Evolutionary conservation across 2,329 filamentous ascomycete genomes (phyloP), one percentile per base, ranked within the genome.

Genomic region (Sclerotinia sclerotiorum): DNA sequence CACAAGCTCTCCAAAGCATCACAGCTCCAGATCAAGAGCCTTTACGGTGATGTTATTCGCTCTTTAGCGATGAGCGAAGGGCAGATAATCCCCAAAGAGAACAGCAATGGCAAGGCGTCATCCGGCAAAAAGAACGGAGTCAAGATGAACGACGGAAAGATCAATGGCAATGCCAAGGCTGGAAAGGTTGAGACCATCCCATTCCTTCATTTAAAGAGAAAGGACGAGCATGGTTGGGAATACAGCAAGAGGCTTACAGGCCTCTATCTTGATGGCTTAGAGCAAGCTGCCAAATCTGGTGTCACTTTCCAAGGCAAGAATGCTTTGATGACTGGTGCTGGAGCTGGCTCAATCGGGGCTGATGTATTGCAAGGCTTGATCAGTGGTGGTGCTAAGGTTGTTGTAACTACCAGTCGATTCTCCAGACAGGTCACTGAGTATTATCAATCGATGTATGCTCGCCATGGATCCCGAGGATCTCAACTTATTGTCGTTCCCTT

Each of bases 231-330:
- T 77, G 94, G 94, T 70, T 99, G 95, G 95, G 94, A 98, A 78
- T 99, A 98, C 84, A 98, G 93, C 88, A 99, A 98, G 87, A 97
- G 96, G 84, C 87, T 99, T 69, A 98, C 95, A 32, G 91, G 92
- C 68, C 81, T 94, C 74, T 99, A 99, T 79, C 87, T 99, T 46
- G 93, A 97, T 78, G 93, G 93, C 71, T 82, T 99, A 44, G 94
- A 97, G 82, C 87, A 94, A 72, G 93, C 94, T 73, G 95, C 95
- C 72, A 91, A 89, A 76, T 85, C 88, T 68, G 95, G 95, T 79
- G 89, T 99, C 69, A 95, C 89, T 58, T 99, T 97, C 84, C 87
- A 93, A 78, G 93, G 91, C 82, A 98, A 97, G 85, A 92, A 98
- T 77, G 94, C 91, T 60, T 87, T 99, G 73, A 99, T 99, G 94